Conservation (phyloP, 768 basidiomycete species). For the Tulasnella sp. region DNA sequence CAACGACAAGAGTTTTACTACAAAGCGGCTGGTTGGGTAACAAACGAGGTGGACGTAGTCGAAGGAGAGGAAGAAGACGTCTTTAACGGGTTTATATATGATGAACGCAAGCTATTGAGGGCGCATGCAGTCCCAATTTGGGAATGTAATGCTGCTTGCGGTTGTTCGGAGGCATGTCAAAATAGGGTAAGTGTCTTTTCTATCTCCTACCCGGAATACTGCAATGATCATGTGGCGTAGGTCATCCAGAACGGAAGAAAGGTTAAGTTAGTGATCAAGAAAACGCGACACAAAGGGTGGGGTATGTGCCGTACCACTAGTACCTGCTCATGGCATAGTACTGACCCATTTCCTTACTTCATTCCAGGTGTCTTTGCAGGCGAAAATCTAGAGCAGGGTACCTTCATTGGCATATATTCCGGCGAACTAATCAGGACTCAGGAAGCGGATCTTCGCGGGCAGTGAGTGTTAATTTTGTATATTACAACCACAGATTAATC, state of each 20-base stretch:
- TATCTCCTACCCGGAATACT: neutral
- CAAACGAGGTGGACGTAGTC: too few relatives aligned
- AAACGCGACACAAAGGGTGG: slow-evolving; percentile 75
- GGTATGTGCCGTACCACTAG: slow-evolving; percentile 33
- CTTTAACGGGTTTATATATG: slow-evolving; percentile 49
- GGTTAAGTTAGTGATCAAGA: slow-evolving; percentile 46
- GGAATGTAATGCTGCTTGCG: slow-evolving; percentile 75
- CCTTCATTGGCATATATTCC: slow-evolving; percentile 72
- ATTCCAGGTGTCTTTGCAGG: slow-evolving; percentile 56
- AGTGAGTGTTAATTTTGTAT: slow-evolving; percentile 32
- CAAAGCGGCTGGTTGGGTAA: too few relatives aligned
- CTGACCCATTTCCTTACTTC: neutral
- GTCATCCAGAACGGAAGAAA: slow-evolving; percentile 74
- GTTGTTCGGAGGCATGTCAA: slow-evolving; percentile 65
- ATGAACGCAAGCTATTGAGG: slow-evolving; percentile 44
- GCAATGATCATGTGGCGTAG: slow-evolving; percentile 28
- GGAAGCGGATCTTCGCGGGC: slow-evolving; percentile 54
- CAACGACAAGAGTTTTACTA: slow-evolving; percentile 35
- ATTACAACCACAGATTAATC: neutral
- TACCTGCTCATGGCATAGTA: neutral
- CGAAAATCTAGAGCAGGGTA: slow-evolving; percentile 47
- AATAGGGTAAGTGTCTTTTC: slow-evolving; percentile 50
- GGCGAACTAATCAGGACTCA: slow-evolving; percentile 66
- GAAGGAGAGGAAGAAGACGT: slow-evolving; percentile 24
- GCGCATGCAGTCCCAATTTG: slow-evolving; percentile 32